Evolutionary conservation across 371 early-diverging fungal genomes (phyloP).

Genomic region (Actinomortierella ambigua): DNA sequence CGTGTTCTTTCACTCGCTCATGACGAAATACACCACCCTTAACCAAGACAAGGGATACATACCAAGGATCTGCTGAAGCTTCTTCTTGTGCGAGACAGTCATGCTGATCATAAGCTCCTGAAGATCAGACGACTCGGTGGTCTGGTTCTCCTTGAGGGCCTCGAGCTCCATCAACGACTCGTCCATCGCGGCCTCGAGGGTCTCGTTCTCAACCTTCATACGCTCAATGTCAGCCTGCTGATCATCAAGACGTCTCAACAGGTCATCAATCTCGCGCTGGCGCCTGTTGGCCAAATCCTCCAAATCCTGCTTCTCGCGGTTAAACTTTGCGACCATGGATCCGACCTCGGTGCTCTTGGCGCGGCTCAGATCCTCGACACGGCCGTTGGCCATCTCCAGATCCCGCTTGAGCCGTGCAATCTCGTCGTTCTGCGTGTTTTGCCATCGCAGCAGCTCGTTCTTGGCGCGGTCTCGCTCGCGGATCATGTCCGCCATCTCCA

Average conservation of each 20-base stretch:
- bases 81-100: slow-evolving; percentile 67
- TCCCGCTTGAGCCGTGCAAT: slow-evolving; percentile 80
- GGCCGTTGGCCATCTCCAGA: slow-evolving; percentile 73
- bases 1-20: neutral
- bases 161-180: slow-evolving; percentile 89
- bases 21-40: neutral
- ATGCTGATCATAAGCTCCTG: slow-evolving; percentile 70
- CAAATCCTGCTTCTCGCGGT: slow-evolving; percentile 80
- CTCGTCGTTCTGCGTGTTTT: slow-evolving; percentile 79
- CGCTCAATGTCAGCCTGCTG: slow-evolving; percentile 73
- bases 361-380: slow-evolving; percentile 77
- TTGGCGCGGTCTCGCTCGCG: slow-evolving; percentile 83
- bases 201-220: slow-evolving; percentile 72
- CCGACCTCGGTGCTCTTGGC: slow-evolving; percentile 86
- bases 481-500: slow-evolving; percentile 82
- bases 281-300: slow-evolving; percentile 59
- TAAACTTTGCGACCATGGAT: slow-evolving; percentile 75
- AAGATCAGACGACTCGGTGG: slow-evolving; percentile 49
- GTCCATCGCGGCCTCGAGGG: slow-evolving; percentile 94
- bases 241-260: slow-evolving; percentile 71
- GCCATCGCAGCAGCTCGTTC: slow-evolving; percentile 71
- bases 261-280: slow-evolving; percentile 64
- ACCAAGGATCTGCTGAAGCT: slow-evolving; percentile 85
- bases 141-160: slow-evolving; percentile 28
- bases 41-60: slow-evolving; percentile 2